Evolutionary conservation across 768 basidiomycete species (phyloP).

Genomic region (Suillus lakei): DNA sequence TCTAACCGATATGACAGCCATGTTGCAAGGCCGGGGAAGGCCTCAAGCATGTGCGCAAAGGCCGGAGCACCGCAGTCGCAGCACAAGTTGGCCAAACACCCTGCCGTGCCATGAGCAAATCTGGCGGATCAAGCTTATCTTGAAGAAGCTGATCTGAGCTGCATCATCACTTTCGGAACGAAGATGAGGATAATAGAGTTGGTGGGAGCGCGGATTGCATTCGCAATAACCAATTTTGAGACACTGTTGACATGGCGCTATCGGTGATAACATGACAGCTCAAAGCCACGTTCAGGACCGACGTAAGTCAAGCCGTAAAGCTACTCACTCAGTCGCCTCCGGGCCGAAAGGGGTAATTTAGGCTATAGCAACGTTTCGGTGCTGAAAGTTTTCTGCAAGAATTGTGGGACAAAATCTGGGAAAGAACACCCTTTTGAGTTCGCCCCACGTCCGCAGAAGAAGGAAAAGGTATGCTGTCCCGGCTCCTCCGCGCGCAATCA

Average conservation of each 20-base stretch:
- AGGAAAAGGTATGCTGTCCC: conserved; percentile 1
- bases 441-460: conserved; percentile 18
- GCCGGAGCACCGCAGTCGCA: background rate
- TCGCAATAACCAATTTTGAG: conserved; percentile 3
- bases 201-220: conserved; percentile 5
- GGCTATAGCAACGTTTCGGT: conserved; percentile 17
- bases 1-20: background rate
- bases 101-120: background rate
- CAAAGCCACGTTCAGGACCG: conserved; percentile 10
- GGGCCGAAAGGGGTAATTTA: conserved; percentile 10
- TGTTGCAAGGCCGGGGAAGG: background rate
- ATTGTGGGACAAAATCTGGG: conserved; percentile 29
- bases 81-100: background rate
- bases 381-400: conserved; percentile 24
- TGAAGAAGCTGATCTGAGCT: conserved; percentile 15
- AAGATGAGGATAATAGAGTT: conserved; percentile 17
- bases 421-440: conserved; percentile 38
- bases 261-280: conserved; percentile 10
- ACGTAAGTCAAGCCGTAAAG: conserved; percentile 5
- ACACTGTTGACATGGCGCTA: conserved; percentile 9
- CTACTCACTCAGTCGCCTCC: conserved; percentile 6
- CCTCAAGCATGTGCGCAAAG: background rate
- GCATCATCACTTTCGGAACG: conserved; percentile 16
- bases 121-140: conserved; percentile 17
- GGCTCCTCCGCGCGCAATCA: conserved; percentile 12